Evolutionary conservation across 306 rosid species (phyloP), one percentile per base, ranked within the genome.

Genomic region (Inga oerstediana): DNA sequence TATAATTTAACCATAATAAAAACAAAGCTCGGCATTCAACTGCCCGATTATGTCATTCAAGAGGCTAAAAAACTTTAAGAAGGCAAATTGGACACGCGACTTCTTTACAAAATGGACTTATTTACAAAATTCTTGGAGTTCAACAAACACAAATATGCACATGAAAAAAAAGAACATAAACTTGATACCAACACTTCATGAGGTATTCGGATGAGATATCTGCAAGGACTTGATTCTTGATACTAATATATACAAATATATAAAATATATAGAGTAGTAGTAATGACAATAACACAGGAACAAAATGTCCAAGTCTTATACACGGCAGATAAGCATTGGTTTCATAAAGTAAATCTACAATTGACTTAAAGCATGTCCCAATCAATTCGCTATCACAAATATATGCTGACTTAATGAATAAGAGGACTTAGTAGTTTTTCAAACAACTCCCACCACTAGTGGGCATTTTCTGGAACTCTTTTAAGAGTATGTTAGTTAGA

Each of bases 51-150:
- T 54, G 34, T 9, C 59, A 80, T 34, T 41, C 43, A 56, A 70
- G 58, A 79, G 61, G 80, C 69, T 80, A 7, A 79, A 27, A 83
- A 83, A 84, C 76, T 76, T 64, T 85, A 92, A 93, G 94, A 20
- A 92, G 97, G 86, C 97, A 92, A 87, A 92, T 92, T 37, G 94
- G 97, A 85, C 97, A 92, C 73, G 89, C 92, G 49, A 91, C 92
- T 78, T 92, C 94, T 77, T 35, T 35, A 35, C 37, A 35, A 35
- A 35, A 35, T 35, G 37, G 4, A 35, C 4, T 35, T 35, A 35
- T 35, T 89, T 91, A 3, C 97, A 92, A 81, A 92, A 79, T 72
- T 87, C 91, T 13, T 74, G 70, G 72, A 89, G 89, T 76, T 84
- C 89, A 3, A 91, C 93, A 71, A 74, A 78, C 83, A 89, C 79